phyloP scores from a whole-genome alignment of 345 rosid species.

The Triadica sebifera region DNA sequence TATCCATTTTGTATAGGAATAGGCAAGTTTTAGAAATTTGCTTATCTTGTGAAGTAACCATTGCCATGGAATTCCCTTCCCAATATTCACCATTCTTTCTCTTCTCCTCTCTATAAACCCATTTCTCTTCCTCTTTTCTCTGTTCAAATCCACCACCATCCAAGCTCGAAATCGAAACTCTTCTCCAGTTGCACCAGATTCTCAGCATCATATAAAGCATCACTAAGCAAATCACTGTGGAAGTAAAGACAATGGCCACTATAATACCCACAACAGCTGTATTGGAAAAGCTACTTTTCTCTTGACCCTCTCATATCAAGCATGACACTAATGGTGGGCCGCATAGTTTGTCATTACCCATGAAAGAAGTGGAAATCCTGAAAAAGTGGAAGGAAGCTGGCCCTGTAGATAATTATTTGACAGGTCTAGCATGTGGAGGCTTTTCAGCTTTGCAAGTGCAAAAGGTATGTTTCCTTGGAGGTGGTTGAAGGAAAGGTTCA shows the following conservation, averaged over 20 bases:
- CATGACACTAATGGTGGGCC: slow-evolving; percentile 62
- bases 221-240: slow-evolving; percentile 53
- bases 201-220: slow-evolving; percentile 65
- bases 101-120: slow-evolving; percentile 38
- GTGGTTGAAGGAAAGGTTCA: slow-evolving; percentile 67
- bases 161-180: slow-evolving; percentile 39
- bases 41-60: slow-evolving; percentile 32
- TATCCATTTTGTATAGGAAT: slow-evolving; percentile 40
- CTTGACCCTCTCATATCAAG: slow-evolving; percentile 21
- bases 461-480: slow-evolving; percentile 62
- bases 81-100: slow-evolving; percentile 40
- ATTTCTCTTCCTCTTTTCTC: slow-evolving; percentile 39
- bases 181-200: slow-evolving; percentile 65
- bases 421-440: slow-evolving; percentile 69
- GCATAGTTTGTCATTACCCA: slow-evolving; percentile 50
- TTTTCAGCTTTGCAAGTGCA: slow-evolving; percentile 64
- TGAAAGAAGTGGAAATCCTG: slow-evolving; percentile 61
- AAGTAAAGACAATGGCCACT: slow-evolving; percentile 54
- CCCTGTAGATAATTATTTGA: slow-evolving; percentile 74
- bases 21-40: slow-evolving; percentile 35
- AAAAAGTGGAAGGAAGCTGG: slow-evolving; percentile 50
- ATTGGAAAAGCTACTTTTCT: slow-evolving; percentile 34
- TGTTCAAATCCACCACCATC: slow-evolving; percentile 30
- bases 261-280: slow-evolving; percentile 42
- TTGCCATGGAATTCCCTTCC: slow-evolving; percentile 42